These are phyloP conservation scores for Ophioceras dolichostomum DNA, from an alignment of 2,329 filamentous ascomycete species.

Conservation along the genomic window DNA sequence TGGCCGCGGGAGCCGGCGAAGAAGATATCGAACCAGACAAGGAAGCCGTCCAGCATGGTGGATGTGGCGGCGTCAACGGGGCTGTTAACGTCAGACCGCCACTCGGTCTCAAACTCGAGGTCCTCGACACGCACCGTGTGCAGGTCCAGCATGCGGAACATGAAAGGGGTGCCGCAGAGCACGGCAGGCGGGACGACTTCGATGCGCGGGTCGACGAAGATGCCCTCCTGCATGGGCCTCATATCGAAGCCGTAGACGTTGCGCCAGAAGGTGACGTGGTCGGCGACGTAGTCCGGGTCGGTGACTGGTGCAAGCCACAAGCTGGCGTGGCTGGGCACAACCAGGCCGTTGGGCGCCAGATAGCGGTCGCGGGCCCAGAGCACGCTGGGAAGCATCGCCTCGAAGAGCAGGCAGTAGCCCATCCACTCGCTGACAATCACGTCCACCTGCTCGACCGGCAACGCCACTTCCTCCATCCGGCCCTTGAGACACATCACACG, in stretches of 20 bases:
- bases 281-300: constrained; percentile 64
- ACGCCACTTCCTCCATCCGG: constrained; percentile 74
- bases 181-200: constrained; percentile 53
- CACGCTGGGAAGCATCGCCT: constrained; percentile 92
- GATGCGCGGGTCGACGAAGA: constrained; percentile 72
- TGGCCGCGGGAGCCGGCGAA: constrained; percentile 49
- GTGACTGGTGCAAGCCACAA: constrained; percentile 72
- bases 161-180: constrained; percentile 44
- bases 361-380: constrained; percentile 82
- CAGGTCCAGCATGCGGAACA: constrained; percentile 67
- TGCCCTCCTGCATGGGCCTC: constrained; percentile 74
- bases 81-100: constrained; percentile 47
- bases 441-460: constrained; percentile 73
- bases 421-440: constrained; percentile 98
- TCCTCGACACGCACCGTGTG: constrained; percentile 61
- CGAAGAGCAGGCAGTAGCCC: constrained; percentile 87
- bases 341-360: constrained; percentile 64
- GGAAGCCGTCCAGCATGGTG: constrained; percentile 69
- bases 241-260: constrained; percentile 94
- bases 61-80: constrained; percentile 50
- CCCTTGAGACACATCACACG: constrained; percentile 71
- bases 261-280: constrained; percentile 76
- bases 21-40: constrained; percentile 91
- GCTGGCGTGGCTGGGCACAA: constrained; percentile 77
- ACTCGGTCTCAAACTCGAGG: constrained; percentile 61